These are phyloP conservation scores for Naganishia vaughanmartiniae DNA, from an alignment of 768 basidiomycete species.

Conservation along the genomic window DNA sequence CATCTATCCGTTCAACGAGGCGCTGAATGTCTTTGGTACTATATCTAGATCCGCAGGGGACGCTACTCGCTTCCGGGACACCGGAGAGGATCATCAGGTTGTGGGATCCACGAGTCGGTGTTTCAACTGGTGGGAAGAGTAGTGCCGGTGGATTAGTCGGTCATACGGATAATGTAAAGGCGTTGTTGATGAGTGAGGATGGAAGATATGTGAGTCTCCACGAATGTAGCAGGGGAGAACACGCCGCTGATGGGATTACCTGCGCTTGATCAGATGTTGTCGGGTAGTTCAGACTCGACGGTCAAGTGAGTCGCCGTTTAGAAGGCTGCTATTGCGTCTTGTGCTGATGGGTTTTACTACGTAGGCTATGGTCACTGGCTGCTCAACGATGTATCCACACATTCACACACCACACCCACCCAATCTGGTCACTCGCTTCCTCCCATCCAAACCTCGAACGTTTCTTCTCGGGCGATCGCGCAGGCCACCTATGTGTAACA, in stretches of 20 bases:
- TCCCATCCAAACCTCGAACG: slow-evolving; percentile 77
- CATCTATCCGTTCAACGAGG: background rate
- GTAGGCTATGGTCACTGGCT: slow-evolving; percentile 91
- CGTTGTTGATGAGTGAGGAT: slow-evolving; percentile 84
- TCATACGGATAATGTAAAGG: slow-evolving; percentile 93
- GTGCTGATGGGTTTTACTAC: slow-evolving; percentile 1
- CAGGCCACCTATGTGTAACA: slow-evolving; percentile 82
- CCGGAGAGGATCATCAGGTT: slow-evolving; percentile 85
- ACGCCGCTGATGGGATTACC: background rate
- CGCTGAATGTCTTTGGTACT: background rate
- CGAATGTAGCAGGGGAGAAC: too few relatives aligned
- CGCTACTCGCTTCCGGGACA: slow-evolving; percentile 78
- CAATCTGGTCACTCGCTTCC: slow-evolving; percentile 87
- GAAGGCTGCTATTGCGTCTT: background rate
- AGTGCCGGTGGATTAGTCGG: slow-evolving; percentile 75
- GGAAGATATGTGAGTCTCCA: slow-evolving; percentile 75
- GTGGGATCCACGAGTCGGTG: slow-evolving; percentile 85
- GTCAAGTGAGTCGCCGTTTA: slow-evolving; percentile 42
- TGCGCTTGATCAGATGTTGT: slow-evolving; percentile 42
- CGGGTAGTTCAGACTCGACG: slow-evolving; percentile 52
- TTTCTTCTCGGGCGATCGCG: slow-evolving; percentile 92
- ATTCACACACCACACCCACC: slow-evolving; percentile 87
- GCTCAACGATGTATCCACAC: slow-evolving; percentile 87
- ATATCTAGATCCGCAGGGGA: slow-evolving; percentile 60
- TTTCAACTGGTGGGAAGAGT: slow-evolving; percentile 57